Evolutionary conservation across 441 rosid genomes (phyloP).

Genomic region (Jatropha podagrica): DNA sequence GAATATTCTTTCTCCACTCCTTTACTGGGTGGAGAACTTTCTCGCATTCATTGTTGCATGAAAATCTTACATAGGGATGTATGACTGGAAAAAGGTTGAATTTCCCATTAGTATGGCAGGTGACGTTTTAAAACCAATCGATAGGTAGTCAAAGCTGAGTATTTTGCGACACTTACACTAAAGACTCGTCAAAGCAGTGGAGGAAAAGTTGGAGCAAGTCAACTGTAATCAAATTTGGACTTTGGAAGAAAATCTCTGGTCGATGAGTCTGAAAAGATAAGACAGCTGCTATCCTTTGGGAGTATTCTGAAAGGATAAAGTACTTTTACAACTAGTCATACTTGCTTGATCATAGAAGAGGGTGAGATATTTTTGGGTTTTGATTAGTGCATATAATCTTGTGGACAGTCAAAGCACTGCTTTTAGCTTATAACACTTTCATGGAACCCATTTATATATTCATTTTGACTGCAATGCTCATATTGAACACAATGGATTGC

Average conservation of each 20-base stretch:
- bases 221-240: no score
- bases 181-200: no score
- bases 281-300: constrained; percentile 11
- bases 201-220: no score
- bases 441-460: constrained; percentile 90
- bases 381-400: constrained; percentile 22
- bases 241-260: no score
- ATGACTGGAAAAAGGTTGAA: no score
- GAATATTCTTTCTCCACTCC: background rate
- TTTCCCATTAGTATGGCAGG: no score
- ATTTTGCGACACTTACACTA: no score
- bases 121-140: no score
- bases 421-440: constrained; percentile 94
- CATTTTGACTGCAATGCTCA: constrained; percentile 69
- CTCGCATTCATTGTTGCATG: background rate
- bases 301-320: no score
- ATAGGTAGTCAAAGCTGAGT: no score
- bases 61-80: background rate
- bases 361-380: constrained; percentile 19
- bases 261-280: background rate
- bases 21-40: background rate
- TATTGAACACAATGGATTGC: constrained; percentile 42
- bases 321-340: background rate
- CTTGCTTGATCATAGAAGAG: no score
- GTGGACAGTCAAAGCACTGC: constrained; percentile 83